Evolutionary conservation across 768 basidiomycete species (phyloP).

Genomic region (Pisolithus marmoratus): DNA sequence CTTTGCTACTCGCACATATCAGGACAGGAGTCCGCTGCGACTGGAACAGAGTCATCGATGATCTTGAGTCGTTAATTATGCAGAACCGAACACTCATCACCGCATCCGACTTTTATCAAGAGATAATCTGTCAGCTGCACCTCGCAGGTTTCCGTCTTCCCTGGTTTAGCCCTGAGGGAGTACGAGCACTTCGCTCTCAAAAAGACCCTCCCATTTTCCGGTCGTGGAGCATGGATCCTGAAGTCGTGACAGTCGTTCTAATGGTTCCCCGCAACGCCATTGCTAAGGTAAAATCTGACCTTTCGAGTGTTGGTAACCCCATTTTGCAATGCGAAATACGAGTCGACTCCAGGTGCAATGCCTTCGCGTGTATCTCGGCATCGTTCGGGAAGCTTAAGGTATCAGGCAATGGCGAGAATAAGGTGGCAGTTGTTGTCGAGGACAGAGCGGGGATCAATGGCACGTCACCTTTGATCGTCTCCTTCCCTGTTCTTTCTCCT

Average conservation of each 20-base stretch:
- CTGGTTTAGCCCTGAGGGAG: conserved; percentile 4
- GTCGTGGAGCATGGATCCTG: conserved; percentile 25
- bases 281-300: conserved; percentile 12
- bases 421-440: conserved; percentile 13
- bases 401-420: conserved; percentile 13
- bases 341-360: conserved; percentile 8
- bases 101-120: conserved; percentile 36
- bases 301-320: conserved; percentile 19
- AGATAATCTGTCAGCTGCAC: conserved; percentile 42
- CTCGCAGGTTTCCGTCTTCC: conserved; percentile 27
- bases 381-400: conserved; percentile 16
- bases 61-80: conserved; percentile 17
- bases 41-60: conserved; percentile 40
- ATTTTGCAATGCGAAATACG: conserved; percentile 22
- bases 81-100: conserved; percentile 17
- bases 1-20: conserved; percentile 36
- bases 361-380: conserved; percentile 15
- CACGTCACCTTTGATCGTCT: conserved; percentile 18
- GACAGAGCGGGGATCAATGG: conserved; percentile 13
- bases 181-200: conserved; percentile 6
- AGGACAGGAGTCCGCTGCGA: conserved; percentile 30
- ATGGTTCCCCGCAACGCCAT: conserved; percentile 26
- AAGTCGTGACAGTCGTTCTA: conserved; percentile 27
- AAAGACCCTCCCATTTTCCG: conserved; percentile 19
- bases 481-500: conserved; percentile 15